phyloP scores from a whole-genome alignment of 202 grass and related monocot species.

The Musa balbisiana region DNA sequence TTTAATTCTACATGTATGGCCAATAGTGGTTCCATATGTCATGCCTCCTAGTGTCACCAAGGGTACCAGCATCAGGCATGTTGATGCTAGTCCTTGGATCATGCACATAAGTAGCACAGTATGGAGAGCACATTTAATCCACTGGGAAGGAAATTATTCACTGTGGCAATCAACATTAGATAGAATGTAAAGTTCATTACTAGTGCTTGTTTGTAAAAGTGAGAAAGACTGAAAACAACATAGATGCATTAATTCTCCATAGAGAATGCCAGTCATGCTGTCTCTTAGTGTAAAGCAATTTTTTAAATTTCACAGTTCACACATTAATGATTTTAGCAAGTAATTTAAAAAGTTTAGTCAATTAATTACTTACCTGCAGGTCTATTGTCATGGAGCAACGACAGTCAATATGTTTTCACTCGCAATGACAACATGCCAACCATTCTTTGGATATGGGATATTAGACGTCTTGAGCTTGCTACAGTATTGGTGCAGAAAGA shows the following conservation, averaged over 20 bases:
- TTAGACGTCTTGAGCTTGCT: constrained; percentile 66
- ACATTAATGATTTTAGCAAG: too few species aligned
- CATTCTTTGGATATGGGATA: constrained; percentile 96
- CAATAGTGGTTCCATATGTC: too few species aligned
- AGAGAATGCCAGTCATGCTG: background rate
- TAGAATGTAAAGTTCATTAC: background rate
- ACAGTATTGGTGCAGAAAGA: constrained; percentile 91
- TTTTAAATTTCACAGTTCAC: background rate
- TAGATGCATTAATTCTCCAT: too few species aligned
- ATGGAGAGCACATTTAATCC: too few species aligned
- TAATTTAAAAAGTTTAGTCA: background rate
- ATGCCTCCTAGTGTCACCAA: too few species aligned
- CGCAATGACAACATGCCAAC: constrained; percentile 88
- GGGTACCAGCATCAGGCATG: too few species aligned
- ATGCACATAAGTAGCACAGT: too few species aligned
- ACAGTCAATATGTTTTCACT: constrained; percentile 82
- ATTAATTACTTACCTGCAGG: constrained; percentile 30
- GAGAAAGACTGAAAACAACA: too few species aligned
- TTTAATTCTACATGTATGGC: too few species aligned
- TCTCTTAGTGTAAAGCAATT: background rate
- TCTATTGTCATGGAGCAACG: constrained; percentile 76
- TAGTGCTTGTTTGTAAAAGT: background rate
- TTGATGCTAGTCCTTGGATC: too few species aligned
- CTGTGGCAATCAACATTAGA: too few species aligned
- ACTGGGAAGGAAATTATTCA: too few species aligned